A percentile compares a stretch with the other conserved stretches of the same genome.
These are phyloP conservation scores for Hypoxylon intermedium DNA, from an alignment of 495 filamentous ascomycete genomes.

Conservation along the genomic window DNA sequence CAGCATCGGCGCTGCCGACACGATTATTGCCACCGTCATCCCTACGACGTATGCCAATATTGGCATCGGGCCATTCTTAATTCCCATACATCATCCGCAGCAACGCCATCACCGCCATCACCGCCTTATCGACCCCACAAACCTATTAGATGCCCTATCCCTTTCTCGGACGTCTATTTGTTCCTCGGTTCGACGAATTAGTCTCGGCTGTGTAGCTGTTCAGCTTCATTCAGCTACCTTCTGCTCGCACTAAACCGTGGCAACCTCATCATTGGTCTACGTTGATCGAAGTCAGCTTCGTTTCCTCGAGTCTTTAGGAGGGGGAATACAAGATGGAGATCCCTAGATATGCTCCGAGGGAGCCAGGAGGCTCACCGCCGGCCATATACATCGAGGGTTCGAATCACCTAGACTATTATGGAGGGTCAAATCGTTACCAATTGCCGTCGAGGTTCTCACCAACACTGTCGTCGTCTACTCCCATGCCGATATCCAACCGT, in stretches of 20 bases:
- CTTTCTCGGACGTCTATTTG: constrained; percentile 16
- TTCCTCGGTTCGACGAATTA: constrained; percentile 14
- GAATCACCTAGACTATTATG: constrained; percentile 57
- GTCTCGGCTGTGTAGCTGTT: constrained; percentile 9
- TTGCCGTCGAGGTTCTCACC: constrained; percentile 54
- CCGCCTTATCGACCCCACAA: constrained; percentile 30
- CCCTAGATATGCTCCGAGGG: constrained; percentile 51
- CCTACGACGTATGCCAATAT: constrained; percentile 23
- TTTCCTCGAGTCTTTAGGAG: constrained; percentile 28
- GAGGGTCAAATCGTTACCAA: constrained; percentile 55
- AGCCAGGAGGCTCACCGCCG: constrained; percentile 49
- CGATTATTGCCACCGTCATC: constrained; percentile 30
- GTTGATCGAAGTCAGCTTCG: constrained; percentile 32
- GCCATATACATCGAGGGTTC: constrained; percentile 63
- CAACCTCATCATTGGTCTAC: constrained; percentile 37
- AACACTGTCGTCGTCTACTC: constrained; percentile 48
- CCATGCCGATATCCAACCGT: constrained; percentile 57
- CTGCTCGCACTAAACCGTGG: constrained; percentile 28
- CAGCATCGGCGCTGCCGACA: constrained; percentile 32
- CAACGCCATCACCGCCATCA: constrained; percentile 13
- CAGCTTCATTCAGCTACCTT: constrained; percentile 34
- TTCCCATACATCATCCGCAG: constrained; percentile 16
- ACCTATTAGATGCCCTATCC: constrained; percentile 26
- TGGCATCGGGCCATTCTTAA: constrained; percentile 9
- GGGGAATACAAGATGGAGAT: constrained; percentile 61